Conservation (phyloP, 352 stramenopile genomes). For the Pythium diclinum region DNA sequence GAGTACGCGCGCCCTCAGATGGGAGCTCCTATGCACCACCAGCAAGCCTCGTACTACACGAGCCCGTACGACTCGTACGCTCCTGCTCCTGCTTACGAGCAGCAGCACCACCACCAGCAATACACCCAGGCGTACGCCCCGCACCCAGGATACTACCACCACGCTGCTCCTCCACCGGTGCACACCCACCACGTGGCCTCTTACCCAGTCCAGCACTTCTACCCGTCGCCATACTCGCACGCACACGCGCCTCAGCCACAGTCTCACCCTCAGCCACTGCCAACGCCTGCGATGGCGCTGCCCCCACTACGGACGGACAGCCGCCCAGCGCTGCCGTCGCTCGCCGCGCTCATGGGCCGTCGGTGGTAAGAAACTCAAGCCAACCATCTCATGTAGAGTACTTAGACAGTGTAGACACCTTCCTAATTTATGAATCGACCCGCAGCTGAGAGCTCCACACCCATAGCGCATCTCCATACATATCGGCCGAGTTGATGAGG, state of each 20-base stretch:
- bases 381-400: constrained; percentile 7
- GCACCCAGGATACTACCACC: constrained; percentile 17
- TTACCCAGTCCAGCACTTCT: constrained; percentile 6
- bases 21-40: neutral
- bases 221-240: constrained; percentile 5
- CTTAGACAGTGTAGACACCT: constrained; percentile 1
- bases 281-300: constrained; percentile 4
- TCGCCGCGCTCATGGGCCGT: constrained; percentile 20
- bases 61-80: constrained; percentile 1
- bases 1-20: neutral
- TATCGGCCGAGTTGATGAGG: neutral
- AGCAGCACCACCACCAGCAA: neutral
- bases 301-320: constrained; percentile 22
- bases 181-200: constrained; percentile 3
- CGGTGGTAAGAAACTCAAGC: constrained; percentile 14
- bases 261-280: neutral
- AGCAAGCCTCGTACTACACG: neutral
- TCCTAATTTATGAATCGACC: constrained; percentile 22
- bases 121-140: neutral
- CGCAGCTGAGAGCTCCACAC: neutral
- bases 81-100: constrained; percentile 9
- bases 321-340: constrained; percentile 17
- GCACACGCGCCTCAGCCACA: neutral
- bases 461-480: neutral
- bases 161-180: constrained; percentile 2